These are phyloP conservation scores for Aspergillus sp. DNA, from an alignment of 2,329 filamentous ascomycete species.

Conservation along the genomic window DNA sequence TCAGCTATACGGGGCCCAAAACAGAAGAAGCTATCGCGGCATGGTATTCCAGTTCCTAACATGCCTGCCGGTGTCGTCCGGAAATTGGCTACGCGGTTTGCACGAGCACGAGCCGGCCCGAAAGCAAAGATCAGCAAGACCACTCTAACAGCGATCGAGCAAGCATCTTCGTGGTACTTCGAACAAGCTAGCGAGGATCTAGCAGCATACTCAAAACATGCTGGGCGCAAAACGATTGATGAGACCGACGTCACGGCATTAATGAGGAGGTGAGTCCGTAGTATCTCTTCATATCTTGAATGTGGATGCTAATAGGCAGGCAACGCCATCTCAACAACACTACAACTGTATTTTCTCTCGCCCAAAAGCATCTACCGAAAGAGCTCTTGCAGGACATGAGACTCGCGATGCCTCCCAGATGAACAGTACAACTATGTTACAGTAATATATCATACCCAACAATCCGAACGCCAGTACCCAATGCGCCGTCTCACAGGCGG, in stretches of 20 bases:
- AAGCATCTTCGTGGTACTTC: constrained; percentile 89
- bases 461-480: constrained; percentile 41
- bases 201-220: constrained; percentile 76
- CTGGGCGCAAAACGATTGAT: constrained; percentile 79
- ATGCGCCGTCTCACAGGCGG: constrained; percentile 12
- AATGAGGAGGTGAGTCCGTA: constrained; percentile 71
- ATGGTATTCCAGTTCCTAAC: constrained; percentile 74
- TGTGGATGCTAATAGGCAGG: constrained; percentile 51
- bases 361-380: constrained; percentile 75
- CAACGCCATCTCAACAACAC: constrained; percentile 72
- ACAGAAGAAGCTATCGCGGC: constrained; percentile 62
- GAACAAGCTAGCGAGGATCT: constrained; percentile 82
- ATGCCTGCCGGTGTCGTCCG: constrained; percentile 74
- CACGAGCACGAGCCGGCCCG: constrained; percentile 63
- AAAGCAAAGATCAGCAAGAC: constrained; percentile 72
- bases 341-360: constrained; percentile 80
- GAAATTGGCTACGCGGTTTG: constrained; percentile 62
- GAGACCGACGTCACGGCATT: constrained; percentile 79
- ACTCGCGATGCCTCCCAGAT: constrained; percentile 39
- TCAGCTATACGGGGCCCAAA: constrained; percentile 34
- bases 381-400: constrained; percentile 79
- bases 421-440: constrained; percentile 14
- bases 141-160: constrained; percentile 70
- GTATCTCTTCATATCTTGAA: not conserved
- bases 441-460: constrained; percentile 13